phyloP scores from a whole-genome alignment of 1,284 basidiomycete species.

The Malassezia furfur region DNA sequence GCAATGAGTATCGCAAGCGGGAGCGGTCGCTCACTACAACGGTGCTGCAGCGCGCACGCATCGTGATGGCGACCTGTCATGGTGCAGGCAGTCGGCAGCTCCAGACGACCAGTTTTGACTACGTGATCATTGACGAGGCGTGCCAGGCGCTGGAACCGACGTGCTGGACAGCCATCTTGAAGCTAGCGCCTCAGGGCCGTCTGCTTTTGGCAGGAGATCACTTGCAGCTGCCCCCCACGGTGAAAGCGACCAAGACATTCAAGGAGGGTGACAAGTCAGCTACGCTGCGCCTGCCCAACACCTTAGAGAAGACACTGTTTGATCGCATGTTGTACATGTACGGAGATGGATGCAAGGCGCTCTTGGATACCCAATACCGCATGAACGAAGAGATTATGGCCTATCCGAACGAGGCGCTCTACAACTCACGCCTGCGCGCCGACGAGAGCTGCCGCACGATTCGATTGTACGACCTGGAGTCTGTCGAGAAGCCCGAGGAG shows the following conservation, averaged over 20 bases:
- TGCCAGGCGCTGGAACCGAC: conserved; percentile 93
- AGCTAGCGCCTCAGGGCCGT: conserved; percentile 21
- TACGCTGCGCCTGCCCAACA: conserved; percentile 58
- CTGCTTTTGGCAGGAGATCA: conserved; percentile 50
- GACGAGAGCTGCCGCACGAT: conserved; percentile 63
- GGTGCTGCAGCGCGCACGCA: conserved; percentile 68
- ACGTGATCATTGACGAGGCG: conserved; percentile 81
- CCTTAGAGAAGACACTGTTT: conserved; percentile 81
- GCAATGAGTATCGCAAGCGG: conserved; percentile 85
- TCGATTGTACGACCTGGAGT: conserved; percentile 60
- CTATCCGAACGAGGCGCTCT: conserved; percentile 77
- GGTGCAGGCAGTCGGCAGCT: conserved; percentile 50
- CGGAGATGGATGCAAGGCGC: conserved; percentile 68
- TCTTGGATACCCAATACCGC: conserved; percentile 60
- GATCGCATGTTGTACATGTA: conserved; percentile 80
- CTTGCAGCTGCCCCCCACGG: conserved; percentile 70
- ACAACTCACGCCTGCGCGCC: conserved; percentile 63
- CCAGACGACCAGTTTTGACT: conserved; percentile 58
- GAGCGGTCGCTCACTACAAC: conserved; percentile 71
- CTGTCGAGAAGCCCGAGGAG: conserved; percentile 47
- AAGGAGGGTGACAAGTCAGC: not conserved
- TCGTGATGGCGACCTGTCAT: conserved; percentile 87
- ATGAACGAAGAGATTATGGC: conserved; percentile 78
- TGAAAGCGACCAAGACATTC: conserved; percentile 49
- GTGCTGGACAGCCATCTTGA: conserved; percentile 86